These are phyloP conservation scores for Protomyces inouyei DNA, from an alignment of 1,139 yeast species.

Conservation along the genomic window DNA sequence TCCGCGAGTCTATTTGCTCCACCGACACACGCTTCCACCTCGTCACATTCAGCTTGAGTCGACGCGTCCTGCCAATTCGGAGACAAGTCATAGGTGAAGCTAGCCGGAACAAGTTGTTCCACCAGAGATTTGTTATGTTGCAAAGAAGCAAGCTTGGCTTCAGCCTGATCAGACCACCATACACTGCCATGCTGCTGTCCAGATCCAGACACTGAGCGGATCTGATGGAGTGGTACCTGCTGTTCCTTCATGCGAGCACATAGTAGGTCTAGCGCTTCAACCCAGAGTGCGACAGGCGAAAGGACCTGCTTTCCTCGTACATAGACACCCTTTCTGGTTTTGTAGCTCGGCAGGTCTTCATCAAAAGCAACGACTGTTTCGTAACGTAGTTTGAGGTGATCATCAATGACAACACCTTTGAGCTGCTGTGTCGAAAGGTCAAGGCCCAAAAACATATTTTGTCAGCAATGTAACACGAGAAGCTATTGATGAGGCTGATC, in stretches of 20 bases:
- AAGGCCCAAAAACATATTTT: constrained; percentile 51
- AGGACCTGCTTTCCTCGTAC: constrained; percentile 50
- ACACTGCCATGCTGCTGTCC: constrained; percentile 94
- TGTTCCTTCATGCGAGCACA: constrained; percentile 53
- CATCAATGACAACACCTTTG: constrained; percentile 65
- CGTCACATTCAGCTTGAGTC: constrained; percentile 62
- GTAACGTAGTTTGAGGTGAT: constrained; percentile 49
- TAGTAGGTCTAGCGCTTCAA: constrained; percentile 70
- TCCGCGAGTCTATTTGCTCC: constrained; percentile 62
- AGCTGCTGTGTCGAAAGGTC: constrained; percentile 89
- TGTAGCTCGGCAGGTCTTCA: constrained; percentile 47
- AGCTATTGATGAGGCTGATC: too few relatives aligned
- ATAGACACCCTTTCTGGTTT: constrained; percentile 58
- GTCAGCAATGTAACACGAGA: not conserved
- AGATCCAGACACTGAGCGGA: constrained; percentile 75
- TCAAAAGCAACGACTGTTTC: constrained; percentile 72
- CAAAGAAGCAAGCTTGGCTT: constrained; percentile 42
- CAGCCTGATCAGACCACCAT: constrained; percentile 60
- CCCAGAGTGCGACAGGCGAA: constrained; percentile 88
- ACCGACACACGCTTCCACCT: constrained; percentile 58
- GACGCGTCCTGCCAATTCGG: constrained; percentile 97
- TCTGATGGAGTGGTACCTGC: constrained; percentile 54
- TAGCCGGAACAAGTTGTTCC: constrained; percentile 45
- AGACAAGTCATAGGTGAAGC: constrained; percentile 60
- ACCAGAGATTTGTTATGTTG: constrained; percentile 30